Percentiles rank a stretch among this genome's conserved stretches.
These are phyloP conservation scores for Arthrobotrys sinensis DNA, from an alignment of 2,329 filamentous ascomycete species.

Conservation along the genomic window DNA sequence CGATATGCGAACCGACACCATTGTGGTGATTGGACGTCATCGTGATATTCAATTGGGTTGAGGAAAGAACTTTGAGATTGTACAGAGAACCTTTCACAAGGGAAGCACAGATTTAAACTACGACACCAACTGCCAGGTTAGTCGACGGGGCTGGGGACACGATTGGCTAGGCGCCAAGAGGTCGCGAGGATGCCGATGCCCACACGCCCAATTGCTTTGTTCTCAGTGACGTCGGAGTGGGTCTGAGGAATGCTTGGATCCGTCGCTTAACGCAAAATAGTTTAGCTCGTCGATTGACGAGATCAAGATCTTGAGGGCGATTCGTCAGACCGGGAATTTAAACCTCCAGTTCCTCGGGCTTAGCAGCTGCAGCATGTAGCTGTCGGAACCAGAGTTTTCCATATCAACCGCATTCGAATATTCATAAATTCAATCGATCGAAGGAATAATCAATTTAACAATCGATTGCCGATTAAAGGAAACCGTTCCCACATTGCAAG, in stretches of 20 bases:
- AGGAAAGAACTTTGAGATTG: neutral
- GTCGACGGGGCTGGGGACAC: constrained; percentile 7
- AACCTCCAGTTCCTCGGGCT: neutral
- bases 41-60: constrained; percentile 6
- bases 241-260: constrained; percentile 3
- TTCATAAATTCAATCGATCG: no score
- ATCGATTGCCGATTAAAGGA: no score
- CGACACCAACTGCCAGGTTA: constrained; percentile 2
- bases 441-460: no score
- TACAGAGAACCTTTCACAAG: neutral
- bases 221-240: neutral
- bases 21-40: constrained; percentile 45
- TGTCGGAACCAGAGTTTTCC: neutral
- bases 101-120: neutral
- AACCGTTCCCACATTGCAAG: no score
- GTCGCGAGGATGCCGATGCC: constrained; percentile 9
- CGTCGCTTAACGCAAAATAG: neutral
- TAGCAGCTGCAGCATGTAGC: neutral
- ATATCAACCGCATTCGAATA: no score
- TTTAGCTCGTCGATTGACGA: constrained; percentile 21
- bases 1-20: constrained; percentile 14
- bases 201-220: constrained; percentile 1
- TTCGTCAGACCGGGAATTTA: constrained; percentile 4
- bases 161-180: constrained; percentile 24
- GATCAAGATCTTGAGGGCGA: constrained; percentile 1